Evolutionary conservation across 2,329 filamentous ascomycete species (phyloP), one percentile per base, ranked within the genome.

Genomic region (Penicillium corylophilum): DNA sequence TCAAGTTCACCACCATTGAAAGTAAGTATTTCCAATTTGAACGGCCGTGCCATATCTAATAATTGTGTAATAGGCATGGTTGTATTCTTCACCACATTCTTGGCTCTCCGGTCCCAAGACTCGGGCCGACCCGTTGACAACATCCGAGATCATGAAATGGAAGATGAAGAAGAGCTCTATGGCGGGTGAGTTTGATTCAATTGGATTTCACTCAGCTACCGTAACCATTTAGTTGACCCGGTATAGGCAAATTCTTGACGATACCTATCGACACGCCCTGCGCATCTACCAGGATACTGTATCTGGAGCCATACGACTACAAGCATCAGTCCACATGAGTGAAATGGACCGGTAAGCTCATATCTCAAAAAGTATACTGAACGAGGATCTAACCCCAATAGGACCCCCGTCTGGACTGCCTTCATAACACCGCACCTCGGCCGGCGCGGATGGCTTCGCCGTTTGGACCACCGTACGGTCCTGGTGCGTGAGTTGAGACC

Each of bases 381-480:
- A 18, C 3, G 2, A 8, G 20, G 23, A 33, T 33, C 38, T 50
- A 31, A 44, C 16, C 4, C 36, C 31, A 1, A 16, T 44, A 77
- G 76, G 18, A 78, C 80, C 2, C 82, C 83, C 0, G 79, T 85
- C 49, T 86, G 83, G 83, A 86, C 82, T 2, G 79, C 79, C 0
- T 83, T 82, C 54, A 72, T 82, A 18, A 79, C 77, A 1, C 67
- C 75, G 22, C 74, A 78, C 48, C 67, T 81, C 29, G 67, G 69
- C 24, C 70, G 74, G 46, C 72, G 67, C 5, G 70, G 68, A 29
- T 84, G 81, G 80, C 72, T 80, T 51, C 74, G 73, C 36, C 68
- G 66, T 10, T 59, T 74, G 1, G 71, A 71, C 1, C 44, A 72
- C 1, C 74, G 71, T 35, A 73, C 74, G 1, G 66, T 83, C 2